Evolutionary conservation across 2,329 filamentous ascomycete genomes (phyloP).

Genomic region (Fusarium praegraminearum): DNA sequence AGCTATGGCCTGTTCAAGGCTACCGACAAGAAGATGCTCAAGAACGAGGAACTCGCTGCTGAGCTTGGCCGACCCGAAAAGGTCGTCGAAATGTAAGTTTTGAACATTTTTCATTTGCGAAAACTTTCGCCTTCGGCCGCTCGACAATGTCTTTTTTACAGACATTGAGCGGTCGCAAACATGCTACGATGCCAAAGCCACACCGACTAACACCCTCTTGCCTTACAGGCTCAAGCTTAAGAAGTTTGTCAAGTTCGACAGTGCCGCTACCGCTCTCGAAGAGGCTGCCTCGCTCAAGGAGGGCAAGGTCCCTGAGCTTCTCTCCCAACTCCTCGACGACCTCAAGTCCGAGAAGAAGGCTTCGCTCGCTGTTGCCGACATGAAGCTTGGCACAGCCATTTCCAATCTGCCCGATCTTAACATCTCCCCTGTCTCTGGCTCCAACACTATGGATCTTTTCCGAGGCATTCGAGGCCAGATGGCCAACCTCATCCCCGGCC

Average conservation of each 20-base stretch:
- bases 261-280: conserved; percentile 87
- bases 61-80: conserved; percentile 85
- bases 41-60: conserved; percentile 81
- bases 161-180: conserved; percentile 18
- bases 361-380: conserved; percentile 91
- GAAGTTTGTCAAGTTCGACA: conserved; percentile 97
- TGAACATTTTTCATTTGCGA: conserved; percentile 15
- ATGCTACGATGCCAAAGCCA: conserved; percentile 1
- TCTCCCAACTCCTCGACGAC: conserved; percentile 83
- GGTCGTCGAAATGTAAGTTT: conserved; percentile 82
- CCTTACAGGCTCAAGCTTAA: conserved; percentile 85
- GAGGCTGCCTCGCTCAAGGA: conserved; percentile 91
- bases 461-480: conserved; percentile 94
- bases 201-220: conserved; percentile 14
- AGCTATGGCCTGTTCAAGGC: conserved; percentile 99
- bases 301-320: conserved; percentile 92
- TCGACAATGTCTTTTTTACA: conserved; percentile 12
- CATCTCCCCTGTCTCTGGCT: conserved; percentile 80
- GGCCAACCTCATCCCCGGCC: conserved; percentile 88
- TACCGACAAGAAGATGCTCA: conserved; percentile 97
- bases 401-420: conserved; percentile 90
- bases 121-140: conserved; percentile 7
- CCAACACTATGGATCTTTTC: conserved; percentile 80
- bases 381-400: conserved; percentile 91
- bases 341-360: conserved; percentile 99